A percentile compares a stretch with the other conserved stretches of the same genome.
These are phyloP conservation scores for Rosa lucieae DNA, from an alignment of 306 rosid genomes.

Conservation along the genomic window DNA sequence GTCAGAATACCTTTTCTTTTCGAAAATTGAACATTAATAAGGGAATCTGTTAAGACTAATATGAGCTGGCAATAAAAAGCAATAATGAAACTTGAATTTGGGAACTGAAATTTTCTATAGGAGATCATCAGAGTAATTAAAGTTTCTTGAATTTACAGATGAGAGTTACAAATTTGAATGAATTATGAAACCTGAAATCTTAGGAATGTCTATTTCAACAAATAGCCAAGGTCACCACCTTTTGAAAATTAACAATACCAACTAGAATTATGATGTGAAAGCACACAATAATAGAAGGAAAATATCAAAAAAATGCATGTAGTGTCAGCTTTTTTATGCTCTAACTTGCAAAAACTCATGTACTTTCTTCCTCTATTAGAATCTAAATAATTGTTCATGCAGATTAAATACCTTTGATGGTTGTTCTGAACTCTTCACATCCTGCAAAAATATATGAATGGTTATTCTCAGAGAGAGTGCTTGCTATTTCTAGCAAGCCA, in stretches of 20 bases:
- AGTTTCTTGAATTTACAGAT: background rate
- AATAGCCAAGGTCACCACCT: background rate
- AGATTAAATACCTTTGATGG: conserved; percentile 50
- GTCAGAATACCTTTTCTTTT: background rate
- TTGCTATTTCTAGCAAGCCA: background rate
- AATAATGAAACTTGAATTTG: background rate
- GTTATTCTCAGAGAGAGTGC: conserved; percentile 9
- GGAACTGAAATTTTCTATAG: background rate
- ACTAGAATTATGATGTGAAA: background rate
- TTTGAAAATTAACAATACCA: background rate
- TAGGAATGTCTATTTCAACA: background rate
- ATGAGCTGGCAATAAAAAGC: background rate
- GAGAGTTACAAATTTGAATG: background rate
- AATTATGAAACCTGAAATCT: background rate
- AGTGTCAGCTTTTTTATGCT: background rate
- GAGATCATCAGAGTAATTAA: background rate
- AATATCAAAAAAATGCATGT: background rate
- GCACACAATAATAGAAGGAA: background rate
- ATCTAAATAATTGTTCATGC: background rate
- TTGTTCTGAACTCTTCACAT: conserved; percentile 32
- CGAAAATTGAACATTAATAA: background rate
- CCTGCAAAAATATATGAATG: conserved; percentile 34
- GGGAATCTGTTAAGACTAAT: background rate
- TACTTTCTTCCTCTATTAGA: background rate
- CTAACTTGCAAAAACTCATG: background rate